Conservation (phyloP, 371 early-diverging fungal genomes). For the Apophysomyces ossiformis region DNA sequence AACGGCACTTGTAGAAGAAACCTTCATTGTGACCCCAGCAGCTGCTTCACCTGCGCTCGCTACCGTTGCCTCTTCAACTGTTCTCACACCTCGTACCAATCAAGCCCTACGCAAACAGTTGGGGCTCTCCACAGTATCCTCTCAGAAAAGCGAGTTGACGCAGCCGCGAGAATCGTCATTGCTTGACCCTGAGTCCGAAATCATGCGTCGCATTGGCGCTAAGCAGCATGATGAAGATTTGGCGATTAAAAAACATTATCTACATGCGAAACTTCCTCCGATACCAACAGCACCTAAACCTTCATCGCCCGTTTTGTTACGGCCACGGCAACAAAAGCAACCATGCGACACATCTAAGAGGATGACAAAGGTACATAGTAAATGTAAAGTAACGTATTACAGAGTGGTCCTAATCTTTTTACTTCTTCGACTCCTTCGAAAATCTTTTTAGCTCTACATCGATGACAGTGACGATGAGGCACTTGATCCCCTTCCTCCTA, state of each 20-base stretch:
- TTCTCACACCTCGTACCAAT: slow-evolving; percentile 39
- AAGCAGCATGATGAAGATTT: slow-evolving; percentile 13
- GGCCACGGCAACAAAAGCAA: background rate
- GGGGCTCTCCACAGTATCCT: slow-evolving; percentile 36
- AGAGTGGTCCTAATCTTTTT: background rate
- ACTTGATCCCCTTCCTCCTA: slow-evolving; percentile 34
- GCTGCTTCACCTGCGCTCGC: slow-evolving; percentile 40
- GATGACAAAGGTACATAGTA: slow-evolving; percentile 21
- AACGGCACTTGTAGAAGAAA: slow-evolving; percentile 25
- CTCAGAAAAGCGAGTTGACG: slow-evolving; percentile 25
- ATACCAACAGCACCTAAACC: slow-evolving; percentile 28
- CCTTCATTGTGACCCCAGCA: slow-evolving; percentile 5
- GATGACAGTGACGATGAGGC: slow-evolving; percentile 37
- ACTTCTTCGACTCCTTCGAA: background rate
- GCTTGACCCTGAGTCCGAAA: slow-evolving; percentile 10
- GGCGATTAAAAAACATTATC: slow-evolving; percentile 19
- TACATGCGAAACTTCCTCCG: slow-evolving; percentile 37
- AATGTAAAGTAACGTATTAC: no score
- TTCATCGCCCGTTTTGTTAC: slow-evolving; percentile 13
- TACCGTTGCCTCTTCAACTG: slow-evolving; percentile 45
- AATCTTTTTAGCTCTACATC: slow-evolving; percentile 21
- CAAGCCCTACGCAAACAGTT: slow-evolving; percentile 24
- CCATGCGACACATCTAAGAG: background rate
- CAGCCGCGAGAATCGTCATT: slow-evolving; percentile 13
- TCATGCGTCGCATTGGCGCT: slow-evolving; percentile 13